A percentile compares a stretch with the other conserved stretches of the same genome.
phyloP scores from a whole-genome alignment of 176 grass and related monocot species.

The Cocos nucifera region DNA sequence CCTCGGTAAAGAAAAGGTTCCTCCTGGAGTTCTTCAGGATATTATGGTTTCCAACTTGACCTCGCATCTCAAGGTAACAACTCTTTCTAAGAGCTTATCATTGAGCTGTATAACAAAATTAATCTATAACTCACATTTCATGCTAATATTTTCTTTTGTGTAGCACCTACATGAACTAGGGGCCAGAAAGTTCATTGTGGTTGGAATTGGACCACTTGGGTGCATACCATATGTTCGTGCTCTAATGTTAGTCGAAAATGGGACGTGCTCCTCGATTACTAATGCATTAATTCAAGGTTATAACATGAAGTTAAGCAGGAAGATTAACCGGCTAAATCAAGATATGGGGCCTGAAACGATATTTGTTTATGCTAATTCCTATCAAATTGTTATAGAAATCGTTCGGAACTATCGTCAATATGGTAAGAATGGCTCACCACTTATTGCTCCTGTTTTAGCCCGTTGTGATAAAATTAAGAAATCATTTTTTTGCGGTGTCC shows the following conservation, averaged over 20 bases:
- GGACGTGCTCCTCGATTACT: slow-evolving; percentile 34
- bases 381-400: slow-evolving; percentile 50
- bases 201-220: slow-evolving; percentile 68
- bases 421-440: slow-evolving; percentile 24
- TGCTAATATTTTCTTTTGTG: neutral
- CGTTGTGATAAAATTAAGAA: no score
- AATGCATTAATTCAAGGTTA: slow-evolving; percentile 56
- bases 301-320: slow-evolving; percentile 53
- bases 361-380: slow-evolving; percentile 52
- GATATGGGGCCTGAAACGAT: slow-evolving; percentile 35
- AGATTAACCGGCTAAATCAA: slow-evolving; percentile 50
- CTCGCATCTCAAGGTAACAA: slow-evolving; percentile 54
- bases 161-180: slow-evolving; percentile 59
- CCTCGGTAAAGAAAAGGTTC: slow-evolving; percentile 40
- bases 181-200: slow-evolving; percentile 56
- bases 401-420: slow-evolving; percentile 29
- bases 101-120: no score
- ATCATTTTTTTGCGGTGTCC: no score
- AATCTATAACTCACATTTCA: no score
- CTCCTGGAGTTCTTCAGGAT: slow-evolving; percentile 52
- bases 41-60: slow-evolving; percentile 64
- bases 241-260: slow-evolving; percentile 35
- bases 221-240: slow-evolving; percentile 71
- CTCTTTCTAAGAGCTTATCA: neutral
- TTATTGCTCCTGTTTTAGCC: neutral